These are phyloP conservation scores for Nicotiana sylvestris DNA, from an alignment of 257 asterid species.

Conservation along the genomic window DNA sequence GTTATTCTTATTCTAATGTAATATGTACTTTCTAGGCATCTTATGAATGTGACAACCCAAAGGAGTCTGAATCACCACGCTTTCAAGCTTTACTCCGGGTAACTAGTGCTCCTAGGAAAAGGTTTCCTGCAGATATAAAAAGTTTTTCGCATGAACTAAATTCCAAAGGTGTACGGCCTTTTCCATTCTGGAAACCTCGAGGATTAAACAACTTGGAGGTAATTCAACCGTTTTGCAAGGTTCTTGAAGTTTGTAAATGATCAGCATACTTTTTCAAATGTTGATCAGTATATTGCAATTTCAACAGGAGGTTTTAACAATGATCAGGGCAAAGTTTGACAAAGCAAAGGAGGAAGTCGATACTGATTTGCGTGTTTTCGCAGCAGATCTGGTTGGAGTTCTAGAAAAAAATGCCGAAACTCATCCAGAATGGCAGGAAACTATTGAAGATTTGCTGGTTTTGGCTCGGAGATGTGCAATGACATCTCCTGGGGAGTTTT, in stretches of 20 bases:
- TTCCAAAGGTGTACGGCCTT: conserved; percentile 97
- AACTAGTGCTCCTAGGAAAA: conserved; percentile 98
- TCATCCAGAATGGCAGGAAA: conserved; percentile 99
- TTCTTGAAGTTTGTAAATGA: conserved; percentile 15
- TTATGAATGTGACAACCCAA: conserved; percentile 89
- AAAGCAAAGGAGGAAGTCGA: conserved; percentile 99
- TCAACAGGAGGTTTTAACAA: conserved; percentile 80
- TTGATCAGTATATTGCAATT: conserved; percentile 21
- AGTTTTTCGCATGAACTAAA: conserved; percentile 96
- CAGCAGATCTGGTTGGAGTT: conserved; percentile 88
- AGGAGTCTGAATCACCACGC: conserved; percentile 98
- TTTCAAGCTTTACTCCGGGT: conserved; percentile 98
- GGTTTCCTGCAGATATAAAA: conserved; percentile 91
- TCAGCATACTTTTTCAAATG: conserved; percentile 16
- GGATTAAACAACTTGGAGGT: conserved; percentile 96
- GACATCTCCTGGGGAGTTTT: conserved; percentile 93
- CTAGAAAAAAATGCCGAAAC: conserved; percentile 87
- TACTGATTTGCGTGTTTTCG: conserved; percentile 88
- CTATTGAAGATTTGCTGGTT: conserved; percentile 87
- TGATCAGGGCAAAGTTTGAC: conserved; percentile 90
- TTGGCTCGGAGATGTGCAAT: conserved; percentile 94
- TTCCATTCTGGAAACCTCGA: conserved; percentile 95
- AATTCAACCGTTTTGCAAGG: conserved; percentile 11
- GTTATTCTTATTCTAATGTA: not conserved
- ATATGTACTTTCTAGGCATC: conserved; percentile 45